Conservation (phyloP, 2,329 filamentous ascomycete species). For the Chaetomium sp. region DNA sequence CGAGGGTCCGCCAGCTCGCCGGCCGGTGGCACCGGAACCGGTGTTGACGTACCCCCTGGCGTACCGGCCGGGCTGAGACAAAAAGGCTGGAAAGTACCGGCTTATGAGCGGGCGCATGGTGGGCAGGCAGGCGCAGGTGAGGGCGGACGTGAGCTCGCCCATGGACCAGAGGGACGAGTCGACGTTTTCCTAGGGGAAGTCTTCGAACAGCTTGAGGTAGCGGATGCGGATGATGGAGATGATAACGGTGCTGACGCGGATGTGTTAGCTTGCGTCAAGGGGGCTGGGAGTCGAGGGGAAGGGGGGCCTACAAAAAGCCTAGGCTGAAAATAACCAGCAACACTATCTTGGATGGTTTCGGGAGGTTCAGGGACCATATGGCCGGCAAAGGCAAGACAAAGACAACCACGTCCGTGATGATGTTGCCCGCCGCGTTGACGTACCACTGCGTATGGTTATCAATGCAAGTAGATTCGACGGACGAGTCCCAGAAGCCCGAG, state of each 20-base stretch:
- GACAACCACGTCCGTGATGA: constrained; percentile 42
- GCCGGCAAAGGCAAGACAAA: constrained; percentile 43
- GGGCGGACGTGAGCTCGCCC: constrained; percentile 41
- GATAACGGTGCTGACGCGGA: constrained; percentile 37
- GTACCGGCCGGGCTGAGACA: constrained; percentile 12
- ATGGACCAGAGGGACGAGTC: constrained; percentile 42
- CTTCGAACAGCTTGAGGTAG: constrained; percentile 40
- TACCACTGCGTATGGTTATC: constrained; percentile 41
- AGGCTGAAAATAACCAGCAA: constrained; percentile 43
- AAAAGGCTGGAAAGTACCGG: constrained; percentile 28
- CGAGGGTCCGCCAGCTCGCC: not conserved
- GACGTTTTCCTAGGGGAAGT: constrained; percentile 44
- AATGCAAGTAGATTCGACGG: constrained; percentile 36
- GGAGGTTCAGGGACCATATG: constrained; percentile 39
- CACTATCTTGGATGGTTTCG: constrained; percentile 38
- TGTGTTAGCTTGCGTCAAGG: too few relatives aligned
- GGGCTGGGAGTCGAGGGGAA: too few relatives aligned
- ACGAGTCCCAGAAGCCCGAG: constrained; percentile 40
- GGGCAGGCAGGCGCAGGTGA: constrained; percentile 42
- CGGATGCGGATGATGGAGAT: constrained; percentile 44
- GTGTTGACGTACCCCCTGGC: constrained; percentile 1
- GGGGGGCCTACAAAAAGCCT: constrained; percentile 43
- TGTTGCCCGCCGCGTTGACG: constrained; percentile 44
- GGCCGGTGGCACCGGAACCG: not conserved
- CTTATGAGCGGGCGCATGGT: constrained; percentile 38